These are phyloP conservation scores for Candida argentea DNA, from an alignment of 805 yeast genomes.

Conservation along the genomic window DNA sequence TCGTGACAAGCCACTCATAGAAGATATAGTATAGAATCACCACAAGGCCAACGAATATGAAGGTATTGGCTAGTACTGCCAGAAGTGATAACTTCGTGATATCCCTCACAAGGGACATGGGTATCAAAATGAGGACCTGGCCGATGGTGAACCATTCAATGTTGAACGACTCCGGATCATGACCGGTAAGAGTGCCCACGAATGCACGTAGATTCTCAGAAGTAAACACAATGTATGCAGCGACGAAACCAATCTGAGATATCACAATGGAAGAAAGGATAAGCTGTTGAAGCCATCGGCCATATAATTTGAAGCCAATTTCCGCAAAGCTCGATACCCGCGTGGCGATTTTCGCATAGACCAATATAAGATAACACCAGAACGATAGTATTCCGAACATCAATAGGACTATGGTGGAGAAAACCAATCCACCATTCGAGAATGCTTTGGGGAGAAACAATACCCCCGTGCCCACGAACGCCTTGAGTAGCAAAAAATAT, in stretches of 20 bases:
- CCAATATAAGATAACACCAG: conserved; percentile 67
- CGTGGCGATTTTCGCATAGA: conserved; percentile 46
- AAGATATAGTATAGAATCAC: conserved; percentile 52
- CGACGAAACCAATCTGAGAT: conserved; percentile 73
- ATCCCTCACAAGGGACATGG: conserved; percentile 64
- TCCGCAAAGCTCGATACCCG: conserved; percentile 73
- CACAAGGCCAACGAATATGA: conserved; percentile 54
- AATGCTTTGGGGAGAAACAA: conserved; percentile 62
- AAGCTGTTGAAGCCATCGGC: conserved; percentile 51
- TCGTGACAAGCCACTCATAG: conserved; percentile 31
- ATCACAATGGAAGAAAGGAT: conserved; percentile 56
- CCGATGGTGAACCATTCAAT: conserved; percentile 36
- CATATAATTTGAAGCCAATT: conserved; percentile 56
- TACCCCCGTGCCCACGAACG: conserved; percentile 72
- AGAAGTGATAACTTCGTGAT: conserved; percentile 66
- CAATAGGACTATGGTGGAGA: conserved; percentile 41
- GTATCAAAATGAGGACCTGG: conserved; percentile 52
- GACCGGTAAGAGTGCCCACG: conserved; percentile 36
- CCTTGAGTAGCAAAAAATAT: conserved; percentile 59
- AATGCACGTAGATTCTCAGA: conserved; percentile 65
- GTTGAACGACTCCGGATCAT: conserved; percentile 27
- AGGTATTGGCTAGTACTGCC: conserved; percentile 62
- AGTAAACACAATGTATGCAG: conserved; percentile 73
- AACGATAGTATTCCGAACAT: conserved; percentile 63
- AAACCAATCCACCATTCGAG: conserved; percentile 59